Percentiles rank a stretch among this genome's conserved stretches.
These are phyloP conservation scores for Funneliformis geosporum DNA, from an alignment of 192 early-diverging fungal species.

Conservation along the genomic window DNA sequence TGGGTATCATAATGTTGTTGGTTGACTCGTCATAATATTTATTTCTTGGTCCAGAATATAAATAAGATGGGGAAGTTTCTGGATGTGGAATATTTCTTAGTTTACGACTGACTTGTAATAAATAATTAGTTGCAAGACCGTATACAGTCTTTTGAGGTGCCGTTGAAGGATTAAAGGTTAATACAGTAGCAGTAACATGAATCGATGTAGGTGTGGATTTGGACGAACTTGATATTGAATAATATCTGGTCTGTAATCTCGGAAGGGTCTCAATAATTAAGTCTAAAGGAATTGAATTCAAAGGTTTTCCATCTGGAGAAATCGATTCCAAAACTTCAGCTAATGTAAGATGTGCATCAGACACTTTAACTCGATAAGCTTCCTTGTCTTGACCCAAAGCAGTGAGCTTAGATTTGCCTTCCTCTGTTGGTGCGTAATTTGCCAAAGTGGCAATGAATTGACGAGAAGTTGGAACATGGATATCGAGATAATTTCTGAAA, in stretches of 20 bases:
- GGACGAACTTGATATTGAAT: slow-evolving; percentile 94
- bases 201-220: slow-evolving; percentile 75
- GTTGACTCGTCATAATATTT: slow-evolving; percentile 34
- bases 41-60: slow-evolving; percentile 49
- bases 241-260: slow-evolving; percentile 87
- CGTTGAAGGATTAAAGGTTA: slow-evolving; percentile 70
- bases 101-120: slow-evolving; percentile 66
- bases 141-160: slow-evolving; percentile 57
- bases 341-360: slow-evolving; percentile 67
- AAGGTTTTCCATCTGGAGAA: slow-evolving; percentile 48
- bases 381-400: slow-evolving; percentile 70
- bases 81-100: slow-evolving; percentile 39
- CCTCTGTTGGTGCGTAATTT: slow-evolving; percentile 59
- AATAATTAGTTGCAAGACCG: slow-evolving; percentile 89
- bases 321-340: slow-evolving; percentile 77
- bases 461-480: slow-evolving; percentile 72
- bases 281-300: slow-evolving; percentile 72
- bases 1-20: slow-evolving; percentile 61
- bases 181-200: slow-evolving; percentile 85
- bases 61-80: slow-evolving; percentile 39
- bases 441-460: slow-evolving; percentile 64
- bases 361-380: slow-evolving; percentile 59
- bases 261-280: slow-evolving; percentile 81
- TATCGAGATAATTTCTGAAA: slow-evolving; percentile 90
- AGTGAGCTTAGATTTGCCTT: slow-evolving; percentile 52